A percentile compares a stretch with the other conserved stretches of the same genome.
phyloP scores from a whole-genome alignment of 139 green algal genomes.

The Parachlorella kessleri region DNA sequence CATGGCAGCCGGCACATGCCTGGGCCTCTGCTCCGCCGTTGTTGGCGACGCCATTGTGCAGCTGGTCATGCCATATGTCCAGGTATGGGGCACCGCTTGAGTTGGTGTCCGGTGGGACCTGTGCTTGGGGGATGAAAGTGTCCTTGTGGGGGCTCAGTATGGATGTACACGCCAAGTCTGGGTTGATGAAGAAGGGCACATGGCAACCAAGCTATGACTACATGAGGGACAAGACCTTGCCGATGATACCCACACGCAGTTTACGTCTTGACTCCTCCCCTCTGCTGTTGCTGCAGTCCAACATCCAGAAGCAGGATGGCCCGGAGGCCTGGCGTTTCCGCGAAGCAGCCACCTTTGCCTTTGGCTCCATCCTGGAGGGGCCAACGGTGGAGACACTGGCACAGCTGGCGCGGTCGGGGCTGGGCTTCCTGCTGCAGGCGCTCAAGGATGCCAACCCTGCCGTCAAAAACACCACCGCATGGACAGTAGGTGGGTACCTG shows the following conservation, averaged over 20 bases:
- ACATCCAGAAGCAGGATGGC: conserved; percentile 76
- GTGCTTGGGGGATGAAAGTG: not conserved
- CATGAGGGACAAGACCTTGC: no score
- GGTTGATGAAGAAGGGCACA: conserved; percentile 2
- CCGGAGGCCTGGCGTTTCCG: conserved; percentile 88
- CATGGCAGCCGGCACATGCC: conserved; percentile 90
- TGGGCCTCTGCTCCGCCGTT: conserved; percentile 80
- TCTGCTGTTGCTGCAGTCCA: conserved; percentile 78
- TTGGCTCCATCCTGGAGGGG: conserved; percentile 96
- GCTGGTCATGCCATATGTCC: conserved; percentile 85
- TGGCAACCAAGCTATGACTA: no score
- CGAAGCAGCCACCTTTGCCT: conserved; percentile 96
- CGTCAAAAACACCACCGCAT: conserved; percentile 95
- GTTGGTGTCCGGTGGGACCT: not conserved
- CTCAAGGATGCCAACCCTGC: conserved; percentile 80
- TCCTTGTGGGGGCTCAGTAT: not conserved
- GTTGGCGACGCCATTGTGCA: conserved; percentile 81
- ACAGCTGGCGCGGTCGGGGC: conserved; percentile 68
- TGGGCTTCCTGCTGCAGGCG: conserved; percentile 75
- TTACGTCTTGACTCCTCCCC: no score
- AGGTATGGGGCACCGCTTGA: conserved; percentile 47
- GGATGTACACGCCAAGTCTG: not conserved
- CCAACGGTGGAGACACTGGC: conserved; percentile 65
- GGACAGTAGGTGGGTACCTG: conserved; percentile 82
- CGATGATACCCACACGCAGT: no score